Evolutionary conservation across 179 eudicot species (phyloP), one percentile per base, ranked within the genome.

Genomic region (Vitellaria paradoxa): DNA sequence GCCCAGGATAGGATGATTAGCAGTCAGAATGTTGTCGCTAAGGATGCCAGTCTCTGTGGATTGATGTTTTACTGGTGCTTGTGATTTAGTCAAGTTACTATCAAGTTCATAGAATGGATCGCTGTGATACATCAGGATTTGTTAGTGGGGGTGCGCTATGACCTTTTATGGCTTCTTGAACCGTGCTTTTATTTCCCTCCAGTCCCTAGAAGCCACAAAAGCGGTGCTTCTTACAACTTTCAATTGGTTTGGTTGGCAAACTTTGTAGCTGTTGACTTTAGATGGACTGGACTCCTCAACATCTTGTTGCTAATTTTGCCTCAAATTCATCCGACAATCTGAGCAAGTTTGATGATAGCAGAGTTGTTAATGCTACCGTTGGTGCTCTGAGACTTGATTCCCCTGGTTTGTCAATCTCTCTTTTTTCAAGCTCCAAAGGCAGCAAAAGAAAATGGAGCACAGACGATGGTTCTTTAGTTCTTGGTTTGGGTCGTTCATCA

Each of bases 41-140:
- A 64, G 18, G 42, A 56, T 49, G 45, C 62, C 72, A 72, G 69
- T 20, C n/a, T 66, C 21, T 65, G 77, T 18, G 61, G 69, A 74
- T 47, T 47, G 20, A 24, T 74, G 45, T 52, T 62, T 66, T 62
- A 59, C 56, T 20, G 60, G 70, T 63, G 68, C 20, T 75, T 68
- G 70, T 79, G 70, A 85, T 73, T 75, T 37, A 59, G 65, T 37
- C 62, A 73, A 55, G 13, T 62, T 40, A 49, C 24, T 65, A 45
- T 59, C 79, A 53, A 12, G 79, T 42, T 37, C 21, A 9, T 3
- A 57, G 53, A 81, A 92, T 92, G 97, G 97, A 92, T 81, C 92
- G 91, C 42, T 53, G 73, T 7, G 97, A 92, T 80, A 92, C 94
- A 64, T 90, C 94, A 3, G 97, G 97, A 30, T 92, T 92, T 84